Evolutionary conservation across 2,329 filamentous ascomycete species (phyloP).

Genomic region (Colletotrichum orchidophilum): DNA sequence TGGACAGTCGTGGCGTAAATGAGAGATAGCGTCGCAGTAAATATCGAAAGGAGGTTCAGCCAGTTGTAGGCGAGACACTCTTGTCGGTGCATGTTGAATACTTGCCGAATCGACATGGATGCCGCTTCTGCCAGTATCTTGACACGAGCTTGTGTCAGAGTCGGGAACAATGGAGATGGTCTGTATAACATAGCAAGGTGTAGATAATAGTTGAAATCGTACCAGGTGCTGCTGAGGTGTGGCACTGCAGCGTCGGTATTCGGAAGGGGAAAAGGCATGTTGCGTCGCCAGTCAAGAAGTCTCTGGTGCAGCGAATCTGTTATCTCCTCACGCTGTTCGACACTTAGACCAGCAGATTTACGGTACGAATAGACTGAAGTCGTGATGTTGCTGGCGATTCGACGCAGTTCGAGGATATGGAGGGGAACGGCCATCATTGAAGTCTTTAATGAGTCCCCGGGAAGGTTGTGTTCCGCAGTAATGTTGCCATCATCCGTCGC

Average conservation of each 20-base stretch:
- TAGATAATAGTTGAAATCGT: conserved; percentile 58
- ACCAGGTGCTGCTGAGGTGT: conserved; percentile 55
- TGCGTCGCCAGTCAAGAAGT: conserved; percentile 54
- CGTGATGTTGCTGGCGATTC: conserved; percentile 52
- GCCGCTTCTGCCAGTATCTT: conserved; percentile 50
- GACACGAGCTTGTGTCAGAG: conserved; percentile 45
- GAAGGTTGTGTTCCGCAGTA: neutral
- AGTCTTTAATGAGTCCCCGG: conserved; percentile 41
- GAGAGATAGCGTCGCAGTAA: conserved; percentile 52
- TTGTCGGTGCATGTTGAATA: conserved; percentile 48
- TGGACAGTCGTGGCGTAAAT: conserved; percentile 54
- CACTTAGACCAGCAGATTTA: conserved; percentile 30
- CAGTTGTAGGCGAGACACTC: conserved; percentile 52
- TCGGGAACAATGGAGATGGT: conserved; percentile 52
- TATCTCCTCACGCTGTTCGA: conserved; percentile 42
- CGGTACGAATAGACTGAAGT: conserved; percentile 46
- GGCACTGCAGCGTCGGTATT: conserved; percentile 50
- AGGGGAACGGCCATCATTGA: conserved; percentile 50
- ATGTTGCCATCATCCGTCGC: neutral
- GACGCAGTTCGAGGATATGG: conserved; percentile 52
- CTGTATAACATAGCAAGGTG: conserved; percentile 55
- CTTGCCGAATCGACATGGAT: conserved; percentile 53
- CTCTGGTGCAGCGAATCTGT: conserved; percentile 48
- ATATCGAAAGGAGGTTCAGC: conserved; percentile 51
- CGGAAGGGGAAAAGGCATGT: conserved; percentile 54